Percentiles rank a stretch among this genome's conserved stretches.
Conservation (phyloP, 2,329 filamentous ascomycete genomes). For the Sporothrix globosa region DNA sequence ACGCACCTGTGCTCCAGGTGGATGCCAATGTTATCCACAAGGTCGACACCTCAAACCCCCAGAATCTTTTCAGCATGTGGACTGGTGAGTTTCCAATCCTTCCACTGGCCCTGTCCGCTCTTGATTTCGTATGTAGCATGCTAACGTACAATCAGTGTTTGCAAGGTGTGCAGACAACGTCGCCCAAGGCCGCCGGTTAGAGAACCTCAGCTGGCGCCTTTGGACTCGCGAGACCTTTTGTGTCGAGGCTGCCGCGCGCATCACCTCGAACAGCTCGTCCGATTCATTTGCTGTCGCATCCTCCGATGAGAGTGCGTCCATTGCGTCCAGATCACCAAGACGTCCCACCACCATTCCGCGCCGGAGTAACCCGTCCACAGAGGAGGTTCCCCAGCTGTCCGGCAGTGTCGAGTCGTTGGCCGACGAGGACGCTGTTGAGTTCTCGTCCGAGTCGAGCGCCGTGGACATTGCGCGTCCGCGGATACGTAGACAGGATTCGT, state of each 20-base stretch:
- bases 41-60: slow-evolving; percentile 88
- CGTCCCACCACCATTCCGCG: slow-evolving; percentile 55
- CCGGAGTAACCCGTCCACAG: slow-evolving; percentile 42
- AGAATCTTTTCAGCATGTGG: slow-evolving; percentile 97
- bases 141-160: slow-evolving; percentile 65
- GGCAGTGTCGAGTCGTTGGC: slow-evolving; percentile 74
- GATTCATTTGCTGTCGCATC: slow-evolving; percentile 23
- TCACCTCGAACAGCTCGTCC: neutral
- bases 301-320: slow-evolving; percentile 49
- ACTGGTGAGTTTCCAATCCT: slow-evolving; percentile 67
- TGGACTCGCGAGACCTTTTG: slow-evolving; percentile 95
- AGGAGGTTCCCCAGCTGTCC: slow-evolving; percentile 72
- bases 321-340: slow-evolving; percentile 46
- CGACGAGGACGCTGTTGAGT: slow-evolving; percentile 68
- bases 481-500: slow-evolving; percentile 72
- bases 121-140: neutral
- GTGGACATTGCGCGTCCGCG: slow-evolving; percentile 67
- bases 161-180: slow-evolving; percentile 92
- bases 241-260: slow-evolving; percentile 58
- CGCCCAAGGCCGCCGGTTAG: slow-evolving; percentile 86
- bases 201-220: slow-evolving; percentile 93
- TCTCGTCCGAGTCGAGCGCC: slow-evolving; percentile 57
- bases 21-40: slow-evolving; percentile 91
- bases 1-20: slow-evolving; percentile 85
- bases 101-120: neutral